Evolutionary conservation across 768 basidiomycete genomes (phyloP), one percentile per base, ranked within the genome.

Genomic region (Leccinum barrowsii): DNA sequence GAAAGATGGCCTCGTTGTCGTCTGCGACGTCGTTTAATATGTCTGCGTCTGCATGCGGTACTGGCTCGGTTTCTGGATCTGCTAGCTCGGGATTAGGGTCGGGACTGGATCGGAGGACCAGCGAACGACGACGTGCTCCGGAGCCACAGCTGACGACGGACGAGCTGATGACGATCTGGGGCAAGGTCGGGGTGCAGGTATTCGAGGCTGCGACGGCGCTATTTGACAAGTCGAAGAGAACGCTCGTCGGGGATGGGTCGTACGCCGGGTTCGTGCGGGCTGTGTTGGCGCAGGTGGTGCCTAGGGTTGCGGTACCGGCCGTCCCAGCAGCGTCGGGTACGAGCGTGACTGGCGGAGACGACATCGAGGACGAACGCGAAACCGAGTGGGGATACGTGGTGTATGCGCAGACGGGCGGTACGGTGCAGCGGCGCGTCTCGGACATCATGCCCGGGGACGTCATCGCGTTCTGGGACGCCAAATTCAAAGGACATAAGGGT

Each of bases 361-460:
- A 65, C 17, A 75, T 77, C 13, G 55, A 50, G 34, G 34, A 35
- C 13, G 34, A 35, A 35, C 12, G 5, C 1, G 17, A 42, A 3
- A n/a, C 4, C 15, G 17, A 17, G 15, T 91, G 85, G 66, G 94
- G 94, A 0, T 84, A 91, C 67, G 74, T 89, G 7, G 78, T 94
- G 30, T 95, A 92, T 66, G 76, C 79, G 59, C 92, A 94, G 75
- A 82, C 77, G 30, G 89, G 81, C 0, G 65, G 67, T 0, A 74
- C 84, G 12, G 90, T 96, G 59, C 84, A 86, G 72, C 84, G 85
- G 60, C 80, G 91, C 51, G 76, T 80, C 32, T 88, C 86, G 65
- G 93, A 95, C 21, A 90, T 93, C 59, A 77, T 89, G 81, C 89
- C 93, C 0, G 94, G 94, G 2, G 94, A 97, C 71, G 74, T 97